These are phyloP conservation scores for Ceratobasidium sp. DNA, from an alignment of 1,284 basidiomycete genomes.

Conservation along the genomic window DNA sequence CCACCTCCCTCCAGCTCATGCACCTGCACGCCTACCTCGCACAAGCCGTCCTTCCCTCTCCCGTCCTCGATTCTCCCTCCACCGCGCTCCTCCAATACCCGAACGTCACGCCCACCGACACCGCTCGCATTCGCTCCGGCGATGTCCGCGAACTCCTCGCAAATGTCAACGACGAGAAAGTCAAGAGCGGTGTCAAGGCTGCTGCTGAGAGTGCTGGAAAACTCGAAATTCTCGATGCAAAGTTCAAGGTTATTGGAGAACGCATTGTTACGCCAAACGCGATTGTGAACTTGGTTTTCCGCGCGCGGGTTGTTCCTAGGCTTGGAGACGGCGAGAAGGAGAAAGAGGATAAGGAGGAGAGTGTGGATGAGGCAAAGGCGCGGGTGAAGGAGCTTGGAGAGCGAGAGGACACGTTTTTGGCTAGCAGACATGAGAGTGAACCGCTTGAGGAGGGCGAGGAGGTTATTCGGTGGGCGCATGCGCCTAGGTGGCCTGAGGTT, in stretches of 20 bases:
- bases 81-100: constrained; percentile 77
- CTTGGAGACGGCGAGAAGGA: constrained; percentile 32
- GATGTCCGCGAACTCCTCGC: constrained; percentile 35
- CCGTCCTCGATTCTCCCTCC: constrained; percentile 32
- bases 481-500: constrained; percentile 90
- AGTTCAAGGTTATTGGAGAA: constrained; percentile 95
- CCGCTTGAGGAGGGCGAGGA: constrained; percentile 61
- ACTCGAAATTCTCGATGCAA: constrained; percentile 83
- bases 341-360: constrained; percentile 55
- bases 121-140: constrained; percentile 39
- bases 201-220: constrained; percentile 80
- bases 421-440: constrained; percentile 70
- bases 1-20: constrained; percentile 81
- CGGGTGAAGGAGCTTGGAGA: constrained; percentile 64
- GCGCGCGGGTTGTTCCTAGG: constrained; percentile 37
- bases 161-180: constrained; percentile 48
- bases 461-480: constrained; percentile 77
- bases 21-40: constrained; percentile 85
- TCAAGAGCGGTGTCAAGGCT: constrained; percentile 70
- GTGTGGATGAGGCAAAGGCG: constrained; percentile 64
- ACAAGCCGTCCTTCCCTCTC: constrained; percentile 79
- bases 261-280: constrained; percentile 87
- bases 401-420: constrained; percentile 75
- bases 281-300: constrained; percentile 85
- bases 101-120: constrained; percentile 63